phyloP scores from a whole-genome alignment of 2,329 filamentous ascomycete species.

The Xylaria sp. region DNA sequence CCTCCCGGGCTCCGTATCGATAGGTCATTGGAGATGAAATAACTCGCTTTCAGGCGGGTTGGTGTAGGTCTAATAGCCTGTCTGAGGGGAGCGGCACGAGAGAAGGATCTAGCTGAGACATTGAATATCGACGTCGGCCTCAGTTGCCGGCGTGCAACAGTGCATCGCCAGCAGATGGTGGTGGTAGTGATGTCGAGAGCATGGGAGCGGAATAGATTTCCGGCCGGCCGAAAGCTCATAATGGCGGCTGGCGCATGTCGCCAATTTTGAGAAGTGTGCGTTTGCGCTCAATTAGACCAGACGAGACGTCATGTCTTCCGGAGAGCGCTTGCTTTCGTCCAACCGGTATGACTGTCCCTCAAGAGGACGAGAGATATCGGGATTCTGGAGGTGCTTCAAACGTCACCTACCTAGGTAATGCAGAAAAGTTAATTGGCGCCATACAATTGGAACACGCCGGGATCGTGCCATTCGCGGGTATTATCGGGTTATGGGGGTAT shows the following conservation, averaged over 20 bases:
- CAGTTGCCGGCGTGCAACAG: conserved; percentile 31
- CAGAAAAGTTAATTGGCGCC: conserved; percentile 16
- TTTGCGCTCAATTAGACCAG: conserved; percentile 15
- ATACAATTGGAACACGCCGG: neutral
- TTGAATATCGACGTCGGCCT: neutral
- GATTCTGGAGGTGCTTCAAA: neutral
- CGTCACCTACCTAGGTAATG: neutral
- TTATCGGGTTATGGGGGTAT: neutral
- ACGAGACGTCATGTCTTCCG: conserved; percentile 15
- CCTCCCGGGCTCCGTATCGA: conserved; percentile 15
- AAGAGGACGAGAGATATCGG: neutral
- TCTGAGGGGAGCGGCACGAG: conserved; percentile 25
- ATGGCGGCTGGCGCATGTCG: conserved; percentile 40
- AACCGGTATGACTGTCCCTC: too few species aligned
- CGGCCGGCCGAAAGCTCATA: conserved; percentile 43
- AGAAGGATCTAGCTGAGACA: conserved; percentile 30
- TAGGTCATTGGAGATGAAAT: conserved; percentile 40
- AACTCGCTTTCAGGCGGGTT: conserved; percentile 37
- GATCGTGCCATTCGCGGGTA: neutral
- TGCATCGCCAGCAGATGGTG: conserved; percentile 41
- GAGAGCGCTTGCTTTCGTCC: neutral
- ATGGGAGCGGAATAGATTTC: conserved; percentile 36
- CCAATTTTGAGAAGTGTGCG: conserved; percentile 9
- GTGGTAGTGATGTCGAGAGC: too few species aligned
- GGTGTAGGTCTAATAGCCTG: conserved; percentile 24